Evolutionary conservation across 1,284 basidiomycete genomes (phyloP).

Genomic region (Sphagnurus paluster): DNA sequence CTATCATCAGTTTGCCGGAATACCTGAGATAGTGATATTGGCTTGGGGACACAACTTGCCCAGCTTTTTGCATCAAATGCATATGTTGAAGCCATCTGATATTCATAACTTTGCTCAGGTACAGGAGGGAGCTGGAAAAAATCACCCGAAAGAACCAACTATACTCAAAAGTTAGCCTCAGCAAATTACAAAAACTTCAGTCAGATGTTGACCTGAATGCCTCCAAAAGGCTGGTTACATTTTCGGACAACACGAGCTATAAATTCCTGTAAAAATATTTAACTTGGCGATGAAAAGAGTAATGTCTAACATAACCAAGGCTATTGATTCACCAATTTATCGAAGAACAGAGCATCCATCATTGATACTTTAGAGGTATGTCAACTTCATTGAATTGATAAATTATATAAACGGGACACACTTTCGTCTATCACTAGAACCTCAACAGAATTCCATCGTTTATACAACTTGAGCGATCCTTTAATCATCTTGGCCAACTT

Average conservation of each 20-base stretch:
- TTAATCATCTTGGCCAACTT: constrained; percentile 55
- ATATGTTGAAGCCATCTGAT: constrained; percentile 50
- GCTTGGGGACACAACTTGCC: constrained; percentile 51
- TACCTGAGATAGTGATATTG: constrained; percentile 59
- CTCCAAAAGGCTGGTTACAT: constrained; percentile 71
- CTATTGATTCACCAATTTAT: constrained; percentile 60
- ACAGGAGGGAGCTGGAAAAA: constrained; percentile 95
- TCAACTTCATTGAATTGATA: neutral
- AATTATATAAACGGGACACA: constrained; percentile 34
- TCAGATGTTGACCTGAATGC: constrained; percentile 70
- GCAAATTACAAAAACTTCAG: neutral
- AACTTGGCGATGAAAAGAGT: no score
- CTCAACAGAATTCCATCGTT: constrained; percentile 71
- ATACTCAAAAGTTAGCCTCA: constrained; percentile 15
- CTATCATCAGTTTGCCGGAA: constrained; percentile 58
- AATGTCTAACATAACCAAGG: neutral
- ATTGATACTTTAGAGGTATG: constrained; percentile 72
- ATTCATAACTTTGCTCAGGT: constrained; percentile 36
- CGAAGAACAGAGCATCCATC: constrained; percentile 83
- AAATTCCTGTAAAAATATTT: constrained; percentile 31
- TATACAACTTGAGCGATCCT: constrained; percentile 43
- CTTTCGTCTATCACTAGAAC: constrained; percentile 89
- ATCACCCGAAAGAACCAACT: constrained; percentile 87
- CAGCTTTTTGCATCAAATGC: constrained; percentile 83
- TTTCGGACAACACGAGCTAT: constrained; percentile 63